Conservation (phyloP, 2,329 filamentous ascomycete genomes). For the Penicillium sp. region DNA sequence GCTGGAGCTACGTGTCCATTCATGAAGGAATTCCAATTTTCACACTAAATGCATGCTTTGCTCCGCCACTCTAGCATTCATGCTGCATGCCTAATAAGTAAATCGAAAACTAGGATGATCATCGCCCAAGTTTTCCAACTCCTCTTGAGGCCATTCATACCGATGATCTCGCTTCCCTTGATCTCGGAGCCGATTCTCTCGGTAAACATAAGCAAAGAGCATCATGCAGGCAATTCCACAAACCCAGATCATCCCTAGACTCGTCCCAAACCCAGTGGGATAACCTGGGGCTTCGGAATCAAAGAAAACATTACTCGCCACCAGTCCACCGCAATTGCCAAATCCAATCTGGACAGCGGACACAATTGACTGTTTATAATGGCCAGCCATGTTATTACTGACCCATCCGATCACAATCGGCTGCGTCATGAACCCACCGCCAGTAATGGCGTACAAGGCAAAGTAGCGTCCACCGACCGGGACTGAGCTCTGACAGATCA, state of each 20-base stretch:
- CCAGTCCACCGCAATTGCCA: slow-evolving; percentile 5
- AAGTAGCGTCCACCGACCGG: slow-evolving; percentile 50
- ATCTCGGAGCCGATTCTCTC: slow-evolving; percentile 28
- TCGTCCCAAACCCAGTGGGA: slow-evolving; percentile 24
- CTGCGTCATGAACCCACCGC: slow-evolving; percentile 51
- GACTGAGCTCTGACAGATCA: slow-evolving; percentile 46
- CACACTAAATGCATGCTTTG: too few species aligned
- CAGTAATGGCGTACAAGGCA: slow-evolving; percentile 51
- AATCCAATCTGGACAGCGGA: slow-evolving; percentile 48
- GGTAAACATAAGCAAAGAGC: slow-evolving; percentile 30
- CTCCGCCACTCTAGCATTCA: too few species aligned
- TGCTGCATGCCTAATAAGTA: slow-evolving; percentile 22
- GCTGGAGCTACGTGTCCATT: too few species aligned
- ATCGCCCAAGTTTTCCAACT: slow-evolving; percentile 37
- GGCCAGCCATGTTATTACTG: slow-evolving; percentile 52
- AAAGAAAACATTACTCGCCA: too few species aligned
- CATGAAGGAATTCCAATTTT: too few species aligned
- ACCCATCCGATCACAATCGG: slow-evolving; percentile 54
- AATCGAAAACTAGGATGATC: slow-evolving; percentile 38
- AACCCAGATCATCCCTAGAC: slow-evolving; percentile 33
- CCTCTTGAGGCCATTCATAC: slow-evolving; percentile 30
- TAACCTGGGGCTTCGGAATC: slow-evolving; percentile 19
- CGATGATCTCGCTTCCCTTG: slow-evolving; percentile 34
- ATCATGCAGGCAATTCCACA: slow-evolving; percentile 28
- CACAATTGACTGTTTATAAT: slow-evolving; percentile 53